Evolutionary conservation across 345 rosid species (phyloP).

Genomic region (Moricandia arvensis): DNA sequence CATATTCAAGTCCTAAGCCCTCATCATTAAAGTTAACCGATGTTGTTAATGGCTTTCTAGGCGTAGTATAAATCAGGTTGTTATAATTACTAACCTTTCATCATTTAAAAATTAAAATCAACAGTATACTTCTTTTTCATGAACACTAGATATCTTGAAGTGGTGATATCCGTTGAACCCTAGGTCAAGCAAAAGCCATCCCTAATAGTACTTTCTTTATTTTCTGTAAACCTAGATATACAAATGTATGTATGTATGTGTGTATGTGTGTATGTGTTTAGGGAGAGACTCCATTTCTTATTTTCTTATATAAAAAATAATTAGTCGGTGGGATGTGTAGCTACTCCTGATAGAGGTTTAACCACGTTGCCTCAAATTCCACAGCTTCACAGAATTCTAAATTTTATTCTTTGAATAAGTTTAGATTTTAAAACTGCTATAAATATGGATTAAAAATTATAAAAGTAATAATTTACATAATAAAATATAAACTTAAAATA

Average conservation of each 20-base stretch:
- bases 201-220: background rate
- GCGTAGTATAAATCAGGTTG: background rate
- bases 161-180: conserved; percentile 23
- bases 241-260: background rate
- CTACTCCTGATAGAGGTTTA: conserved; percentile 35
- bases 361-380: conserved; percentile 39
- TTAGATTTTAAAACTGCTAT: too few species aligned
- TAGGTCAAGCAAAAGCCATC: conserved; percentile 19
- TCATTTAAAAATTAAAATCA: background rate
- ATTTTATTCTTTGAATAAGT: background rate
- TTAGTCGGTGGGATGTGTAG: conserved; percentile 40
- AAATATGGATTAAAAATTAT: too few species aligned
- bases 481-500: too few species aligned
- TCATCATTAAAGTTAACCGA: background rate
- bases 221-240: background rate
- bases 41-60: background rate
- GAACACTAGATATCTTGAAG: conserved; percentile 14
- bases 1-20: background rate
- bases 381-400: background rate
- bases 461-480: too few species aligned
- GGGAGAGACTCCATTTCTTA: background rate
- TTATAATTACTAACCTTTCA: background rate
- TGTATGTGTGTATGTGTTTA: background rate
- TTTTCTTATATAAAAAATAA: background rate
- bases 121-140: background rate